Evolutionary conservation across 2,329 filamentous ascomycete species (phyloP), one percentile per base, ranked within the genome.

Genomic region (Aspergillus flavus): DNA sequence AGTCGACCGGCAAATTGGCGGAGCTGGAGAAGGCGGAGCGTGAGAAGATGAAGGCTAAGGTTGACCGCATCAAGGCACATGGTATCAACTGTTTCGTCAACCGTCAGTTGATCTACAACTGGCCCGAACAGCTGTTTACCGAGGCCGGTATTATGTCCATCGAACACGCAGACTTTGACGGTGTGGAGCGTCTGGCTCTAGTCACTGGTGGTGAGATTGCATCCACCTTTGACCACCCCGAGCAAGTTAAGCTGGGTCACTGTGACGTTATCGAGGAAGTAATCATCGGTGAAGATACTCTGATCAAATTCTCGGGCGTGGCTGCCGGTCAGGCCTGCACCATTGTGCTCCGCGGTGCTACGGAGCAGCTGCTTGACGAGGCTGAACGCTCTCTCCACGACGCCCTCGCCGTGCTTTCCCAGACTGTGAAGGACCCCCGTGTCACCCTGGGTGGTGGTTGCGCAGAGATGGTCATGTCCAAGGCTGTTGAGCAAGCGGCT

Each of bases 41-140:
- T 74, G 95, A 99, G 74, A 98, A 98, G 89, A 99, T 99, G 95
- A 96, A 94, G 86, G 91, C 92, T 69, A 99, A 99, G 87, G 95
- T 99, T 53, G 95, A 99, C 68, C 94, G 93, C 81, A 99, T 99
- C 84, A 99, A 98, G 87, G 87, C 93, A 54, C 95, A 99, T 76
- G 95, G 95, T 64, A 97, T 99, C 83, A 99, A 99, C 87, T 98
- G 95, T 85, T 99, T 99, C 81, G 97, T 99, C 80, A 99, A 99
- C 87, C 87, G 95, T 72, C 95, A 99, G 80, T 88, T 99, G 68
- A 99, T 99, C 82, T 99, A 99, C 86, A 99, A 99, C 86, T 99
- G 95, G 95, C 95, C 95, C 6, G 95, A 99, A 81, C 95, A 99
- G 82, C 90, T 99, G 54, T 99, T 99, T 76, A 93, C 94, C 41